Percentiles rank a stretch among this genome's conserved stretches.
Conservation (phyloP, 2,329 filamentous ascomycete species). For the Fusarium penzigii region DNA sequence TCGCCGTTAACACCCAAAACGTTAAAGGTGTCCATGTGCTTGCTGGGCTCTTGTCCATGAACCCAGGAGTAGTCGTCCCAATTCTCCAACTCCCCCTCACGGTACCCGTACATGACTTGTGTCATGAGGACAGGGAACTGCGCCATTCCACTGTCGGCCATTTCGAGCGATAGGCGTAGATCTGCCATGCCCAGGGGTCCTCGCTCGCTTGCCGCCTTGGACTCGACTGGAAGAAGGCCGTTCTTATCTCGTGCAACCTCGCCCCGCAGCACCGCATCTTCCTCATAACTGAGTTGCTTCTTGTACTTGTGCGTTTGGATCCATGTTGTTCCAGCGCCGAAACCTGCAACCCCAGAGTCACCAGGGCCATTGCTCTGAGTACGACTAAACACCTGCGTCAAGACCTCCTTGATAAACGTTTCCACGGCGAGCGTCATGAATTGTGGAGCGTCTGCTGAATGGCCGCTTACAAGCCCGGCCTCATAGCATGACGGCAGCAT, state of each 20-base stretch:
- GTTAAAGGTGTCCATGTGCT: constrained; percentile 29
- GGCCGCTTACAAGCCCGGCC: constrained; percentile 60
- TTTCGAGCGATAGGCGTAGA: constrained; percentile 71
- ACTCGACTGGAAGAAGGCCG: constrained; percentile 78
- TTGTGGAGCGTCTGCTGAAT: constrained; percentile 60
- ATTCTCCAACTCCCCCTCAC: constrained; percentile 74
- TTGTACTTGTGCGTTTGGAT: constrained; percentile 81
- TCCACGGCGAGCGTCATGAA: constrained; percentile 68
- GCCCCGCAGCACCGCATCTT: constrained; percentile 70
- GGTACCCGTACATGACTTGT: constrained; percentile 68
- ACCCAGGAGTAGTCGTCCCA: constrained; percentile 62
- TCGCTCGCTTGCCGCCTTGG: constrained; percentile 71
- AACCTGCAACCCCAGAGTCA: constrained; percentile 60
- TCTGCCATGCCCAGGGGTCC: constrained; percentile 77
- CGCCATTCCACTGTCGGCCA: constrained; percentile 74
- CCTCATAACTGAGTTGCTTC: constrained; percentile 73
- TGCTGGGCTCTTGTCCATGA: constrained; percentile 37
- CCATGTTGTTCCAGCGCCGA: constrained; percentile 66
- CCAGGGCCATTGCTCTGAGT: constrained; percentile 67
- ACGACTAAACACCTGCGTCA: constrained; percentile 63
- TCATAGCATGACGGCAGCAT: constrained; percentile 72
- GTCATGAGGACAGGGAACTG: constrained; percentile 76
- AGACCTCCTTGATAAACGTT: constrained; percentile 66
- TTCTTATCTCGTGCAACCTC: constrained; percentile 73
- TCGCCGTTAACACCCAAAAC: constrained; percentile 37